These are phyloP conservation scores for Tuber magnatum DNA, from an alignment of 495 filamentous ascomycete genomes.

Conservation along the genomic window DNA sequence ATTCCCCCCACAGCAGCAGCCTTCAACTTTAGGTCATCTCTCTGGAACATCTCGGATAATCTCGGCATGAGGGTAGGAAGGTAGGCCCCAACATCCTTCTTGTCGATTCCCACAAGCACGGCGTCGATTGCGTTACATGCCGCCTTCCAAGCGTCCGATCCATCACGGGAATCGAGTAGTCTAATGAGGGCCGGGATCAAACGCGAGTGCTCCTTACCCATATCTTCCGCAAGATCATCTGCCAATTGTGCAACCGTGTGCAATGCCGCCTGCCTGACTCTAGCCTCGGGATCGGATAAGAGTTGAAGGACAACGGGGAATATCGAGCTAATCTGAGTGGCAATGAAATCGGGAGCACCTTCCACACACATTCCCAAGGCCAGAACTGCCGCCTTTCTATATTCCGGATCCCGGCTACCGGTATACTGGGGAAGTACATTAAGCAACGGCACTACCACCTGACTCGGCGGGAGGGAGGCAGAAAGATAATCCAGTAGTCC, in stretches of 20 bases:
- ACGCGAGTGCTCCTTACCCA: constrained; percentile 70
- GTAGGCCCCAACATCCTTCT: constrained; percentile 71
- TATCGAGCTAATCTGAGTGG: constrained; percentile 48
- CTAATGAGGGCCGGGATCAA: constrained; percentile 77
- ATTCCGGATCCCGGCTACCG: constrained; percentile 61
- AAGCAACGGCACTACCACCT: constrained; percentile 88
- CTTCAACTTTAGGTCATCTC: constrained; percentile 84
- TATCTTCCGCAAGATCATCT: constrained; percentile 84
- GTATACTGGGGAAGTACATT: constrained; percentile 76
- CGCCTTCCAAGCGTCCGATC: constrained; percentile 72
- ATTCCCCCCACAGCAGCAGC: constrained; percentile 78
- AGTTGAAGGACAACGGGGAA: constrained; percentile 80
- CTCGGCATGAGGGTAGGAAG: constrained; percentile 74
- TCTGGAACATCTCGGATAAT: constrained; percentile 69
- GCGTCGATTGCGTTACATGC: constrained; percentile 88
- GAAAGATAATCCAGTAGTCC: constrained; percentile 82
- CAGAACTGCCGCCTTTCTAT: constrained; percentile 81
- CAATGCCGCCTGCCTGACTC: constrained; percentile 78
- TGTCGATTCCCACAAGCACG: constrained; percentile 79
- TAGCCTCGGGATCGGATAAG: constrained; percentile 69
- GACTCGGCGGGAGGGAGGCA: constrained; percentile 77
- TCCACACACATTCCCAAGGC: constrained; percentile 91
- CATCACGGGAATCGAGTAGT: constrained; percentile 74
- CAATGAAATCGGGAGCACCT: constrained; percentile 67
- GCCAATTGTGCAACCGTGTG: constrained; percentile 80